Conservation (phyloP, 208 protist species). For the Trichomonas tenax region DNA sequence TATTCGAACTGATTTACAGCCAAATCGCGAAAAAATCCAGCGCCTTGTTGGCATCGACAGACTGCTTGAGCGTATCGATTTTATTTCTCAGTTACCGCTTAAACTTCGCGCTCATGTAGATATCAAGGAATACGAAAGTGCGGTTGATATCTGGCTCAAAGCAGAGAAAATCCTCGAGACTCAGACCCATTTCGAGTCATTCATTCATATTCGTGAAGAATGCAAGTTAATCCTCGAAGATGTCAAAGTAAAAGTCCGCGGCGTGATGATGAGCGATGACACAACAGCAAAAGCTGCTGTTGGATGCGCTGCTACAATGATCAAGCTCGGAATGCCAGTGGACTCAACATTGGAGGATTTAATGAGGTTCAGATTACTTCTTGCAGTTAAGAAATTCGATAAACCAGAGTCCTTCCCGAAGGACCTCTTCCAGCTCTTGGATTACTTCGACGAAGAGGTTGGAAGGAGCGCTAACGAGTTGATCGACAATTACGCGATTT, state of each 20-base stretch:
- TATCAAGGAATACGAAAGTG: neutral
- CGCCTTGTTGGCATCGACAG: neutral
- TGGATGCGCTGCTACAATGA: neutral
- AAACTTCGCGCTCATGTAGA: neutral
- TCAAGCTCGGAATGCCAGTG: neutral
- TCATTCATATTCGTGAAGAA: neutral
- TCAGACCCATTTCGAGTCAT: slow-evolving; percentile 3
- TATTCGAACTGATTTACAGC: neutral
- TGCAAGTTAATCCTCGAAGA: neutral
- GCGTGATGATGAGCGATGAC: neutral
- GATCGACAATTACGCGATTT: neutral
- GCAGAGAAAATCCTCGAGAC: neutral
- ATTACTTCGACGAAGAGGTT: neutral
- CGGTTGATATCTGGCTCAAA: slow-evolving; percentile 2
- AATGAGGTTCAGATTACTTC: neutral
- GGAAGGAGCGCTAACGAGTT: neutral
- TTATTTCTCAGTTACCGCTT: neutral
- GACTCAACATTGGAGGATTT: neutral
- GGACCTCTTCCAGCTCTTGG: neutral
- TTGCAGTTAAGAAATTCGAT: neutral
- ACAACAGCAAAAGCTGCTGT: neutral
- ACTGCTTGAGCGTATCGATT: neutral
- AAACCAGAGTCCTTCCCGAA: neutral
- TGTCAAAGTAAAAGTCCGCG: neutral
- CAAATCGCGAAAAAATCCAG: neutral